phyloP scores from a whole-genome alignment of 1,139 yeast genomes.

The Taiozyma onychis region DNA sequence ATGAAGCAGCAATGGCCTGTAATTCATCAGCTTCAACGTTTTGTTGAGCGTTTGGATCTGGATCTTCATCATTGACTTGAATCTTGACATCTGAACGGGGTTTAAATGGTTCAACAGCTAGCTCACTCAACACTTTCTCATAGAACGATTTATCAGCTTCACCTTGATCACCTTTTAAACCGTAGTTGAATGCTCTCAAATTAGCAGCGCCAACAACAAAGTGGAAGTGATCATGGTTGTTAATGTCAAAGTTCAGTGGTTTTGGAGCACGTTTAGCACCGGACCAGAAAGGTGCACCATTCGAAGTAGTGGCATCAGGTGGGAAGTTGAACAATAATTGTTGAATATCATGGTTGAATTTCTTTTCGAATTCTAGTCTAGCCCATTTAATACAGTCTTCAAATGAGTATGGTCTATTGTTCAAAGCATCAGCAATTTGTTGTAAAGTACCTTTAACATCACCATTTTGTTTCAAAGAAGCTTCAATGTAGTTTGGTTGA shows the following conservation, averaged over 20 bases:
- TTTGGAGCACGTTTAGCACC: constrained; percentile 97
- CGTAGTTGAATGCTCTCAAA: constrained; percentile 84
- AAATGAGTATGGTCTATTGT: constrained; percentile 79
- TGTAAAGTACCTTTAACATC: constrained; percentile 86
- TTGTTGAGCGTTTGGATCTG: constrained; percentile 66
- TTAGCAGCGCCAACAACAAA: constrained; percentile 89
- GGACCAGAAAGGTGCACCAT: constrained; percentile 95
- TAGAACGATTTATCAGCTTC: constrained; percentile 40
- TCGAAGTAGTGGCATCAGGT: constrained; percentile 81
- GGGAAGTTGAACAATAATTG: constrained; percentile 95
- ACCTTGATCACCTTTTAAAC: constrained; percentile 61
- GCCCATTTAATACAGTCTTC: constrained; percentile 98
- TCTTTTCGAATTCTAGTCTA: constrained; percentile 77
- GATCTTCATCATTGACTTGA: constrained; percentile 85
- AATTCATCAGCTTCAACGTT: constrained; percentile 51
- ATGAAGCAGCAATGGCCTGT: constrained; percentile 58
- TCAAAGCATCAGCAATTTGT: constrained; percentile 66
- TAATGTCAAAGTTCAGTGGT: constrained; percentile 70
- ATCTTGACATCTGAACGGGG: constrained; percentile 77
- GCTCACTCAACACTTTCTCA: constrained; percentile 41
- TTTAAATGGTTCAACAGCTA: constrained; percentile 58
- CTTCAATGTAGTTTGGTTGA: constrained; percentile 91
- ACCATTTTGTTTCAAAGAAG: constrained; percentile 83
- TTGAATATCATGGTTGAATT: constrained; percentile 77
- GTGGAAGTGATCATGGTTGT: constrained; percentile 71